These are phyloP conservation scores for Alnus rubra DNA, from an alignment of 306 rosid species.

Conservation along the genomic window DNA sequence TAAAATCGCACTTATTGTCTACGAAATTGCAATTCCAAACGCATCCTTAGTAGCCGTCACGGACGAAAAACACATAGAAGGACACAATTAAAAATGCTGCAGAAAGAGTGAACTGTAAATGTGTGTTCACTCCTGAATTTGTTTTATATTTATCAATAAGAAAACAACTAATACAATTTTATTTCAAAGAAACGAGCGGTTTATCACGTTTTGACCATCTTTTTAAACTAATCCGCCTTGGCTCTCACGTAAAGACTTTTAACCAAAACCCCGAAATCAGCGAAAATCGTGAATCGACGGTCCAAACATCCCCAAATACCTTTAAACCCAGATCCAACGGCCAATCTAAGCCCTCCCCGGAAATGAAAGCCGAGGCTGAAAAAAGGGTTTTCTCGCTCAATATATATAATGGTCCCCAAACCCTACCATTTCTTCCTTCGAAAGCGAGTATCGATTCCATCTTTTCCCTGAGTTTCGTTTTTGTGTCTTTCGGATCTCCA, in stretches of 20 bases:
- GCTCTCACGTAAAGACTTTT: not conserved
- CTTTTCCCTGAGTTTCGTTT: not conserved
- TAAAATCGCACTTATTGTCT: too few relatives aligned
- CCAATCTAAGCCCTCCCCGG: not conserved
- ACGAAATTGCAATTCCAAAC: too few relatives aligned
- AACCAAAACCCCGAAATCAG: not conserved
- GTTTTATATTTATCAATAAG: too few relatives aligned
- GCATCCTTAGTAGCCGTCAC: too few relatives aligned
- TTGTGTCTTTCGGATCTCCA: slow-evolving; percentile 24
- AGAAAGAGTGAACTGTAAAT: too few relatives aligned
- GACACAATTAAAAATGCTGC: too few relatives aligned
- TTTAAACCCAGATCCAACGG: slow-evolving; percentile 38
- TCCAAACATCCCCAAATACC: not conserved
- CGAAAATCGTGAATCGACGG: slow-evolving; percentile 25
- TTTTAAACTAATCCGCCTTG: not conserved
- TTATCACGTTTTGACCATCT: not conserved
- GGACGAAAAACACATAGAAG: too few relatives aligned
- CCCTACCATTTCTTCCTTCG: not conserved
- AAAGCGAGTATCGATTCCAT: not conserved
- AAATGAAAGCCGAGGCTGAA: slow-evolving; percentile 5
- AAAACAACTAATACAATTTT: too few relatives aligned
- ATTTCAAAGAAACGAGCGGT: too few relatives aligned
- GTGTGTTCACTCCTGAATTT: too few relatives aligned
- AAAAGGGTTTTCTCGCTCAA: slow-evolving; percentile 42
- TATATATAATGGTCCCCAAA: slow-evolving; percentile 10